Evolutionary conservation across 257 asterid species (phyloP).

Genomic region (Petunia secreta): DNA sequence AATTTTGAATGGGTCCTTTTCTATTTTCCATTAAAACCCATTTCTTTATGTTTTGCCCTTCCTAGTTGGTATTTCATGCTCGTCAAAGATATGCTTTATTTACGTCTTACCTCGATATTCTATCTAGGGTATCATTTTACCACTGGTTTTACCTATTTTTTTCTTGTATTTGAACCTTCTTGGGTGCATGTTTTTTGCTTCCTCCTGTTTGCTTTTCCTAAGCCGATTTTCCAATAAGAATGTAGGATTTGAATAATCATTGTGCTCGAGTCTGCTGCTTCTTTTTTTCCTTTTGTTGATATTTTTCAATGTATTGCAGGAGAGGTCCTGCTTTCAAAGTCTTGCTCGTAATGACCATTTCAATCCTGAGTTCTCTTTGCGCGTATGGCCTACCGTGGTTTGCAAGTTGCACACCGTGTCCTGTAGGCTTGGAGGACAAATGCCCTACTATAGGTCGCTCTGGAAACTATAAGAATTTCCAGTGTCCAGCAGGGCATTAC

Average conservation of each 20-base stretch:
- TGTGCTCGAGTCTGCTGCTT: neutral
- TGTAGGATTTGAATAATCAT: neutral
- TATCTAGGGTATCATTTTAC: neutral
- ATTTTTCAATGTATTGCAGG: constrained; percentile 52
- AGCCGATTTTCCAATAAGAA: neutral
- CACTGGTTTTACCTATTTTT: neutral
- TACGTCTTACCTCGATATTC: neutral
- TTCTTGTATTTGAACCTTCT: neutral
- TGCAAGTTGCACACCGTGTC: constrained; percentile 81
- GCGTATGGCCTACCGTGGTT: constrained; percentile 89
- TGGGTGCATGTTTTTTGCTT: neutral
- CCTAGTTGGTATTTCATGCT: constrained; percentile 10
- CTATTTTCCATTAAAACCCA: constrained; percentile 1
- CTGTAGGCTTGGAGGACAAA: constrained; percentile 46
- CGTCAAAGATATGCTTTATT: constrained; percentile 9
- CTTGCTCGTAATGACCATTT: constrained; percentile 64
- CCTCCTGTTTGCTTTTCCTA: neutral
- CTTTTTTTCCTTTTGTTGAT: constrained; percentile 26
- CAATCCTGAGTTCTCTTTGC: constrained; percentile 81
- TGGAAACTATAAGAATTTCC: constrained; percentile 85
- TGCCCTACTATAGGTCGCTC: constrained; percentile 81
- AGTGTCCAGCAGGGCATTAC: constrained; percentile 73
- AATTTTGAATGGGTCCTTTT: neutral
- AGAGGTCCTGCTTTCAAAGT: constrained; percentile 76
- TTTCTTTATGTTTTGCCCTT: neutral